Percentiles rank a stretch among this genome's conserved stretches.
These are phyloP conservation scores for Adansonia rubrostipa DNA, from an alignment of 441 rosid species.

Conservation along the genomic window DNA sequence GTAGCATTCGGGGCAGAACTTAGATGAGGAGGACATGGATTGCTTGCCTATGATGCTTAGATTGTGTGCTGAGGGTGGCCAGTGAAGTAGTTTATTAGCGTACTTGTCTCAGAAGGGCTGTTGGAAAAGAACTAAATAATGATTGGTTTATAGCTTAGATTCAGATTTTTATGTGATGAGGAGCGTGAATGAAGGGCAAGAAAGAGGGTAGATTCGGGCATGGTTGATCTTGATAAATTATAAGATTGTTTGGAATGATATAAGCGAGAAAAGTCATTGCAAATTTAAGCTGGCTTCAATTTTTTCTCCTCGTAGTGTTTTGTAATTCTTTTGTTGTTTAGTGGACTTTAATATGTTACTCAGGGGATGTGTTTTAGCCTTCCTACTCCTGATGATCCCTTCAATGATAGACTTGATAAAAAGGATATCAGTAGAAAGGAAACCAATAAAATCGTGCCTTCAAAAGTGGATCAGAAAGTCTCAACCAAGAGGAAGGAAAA, in stretches of 20 bases:
- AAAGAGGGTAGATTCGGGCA: background rate
- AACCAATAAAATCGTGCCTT: conserved; percentile 31
- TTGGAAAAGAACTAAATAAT: background rate
- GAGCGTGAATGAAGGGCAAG: background rate
- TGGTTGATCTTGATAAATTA: background rate
- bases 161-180: background rate
- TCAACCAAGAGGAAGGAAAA: too few species aligned
- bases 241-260: background rate
- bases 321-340: background rate
- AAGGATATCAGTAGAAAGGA: conserved; percentile 33
- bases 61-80: background rate
- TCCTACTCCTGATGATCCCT: conserved; percentile 80
- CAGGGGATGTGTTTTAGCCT: conserved; percentile 97
- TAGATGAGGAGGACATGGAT: background rate
- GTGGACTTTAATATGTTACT: conserved; percentile 13
- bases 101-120: background rate
- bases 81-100: background rate
- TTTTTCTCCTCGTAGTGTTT: background rate
- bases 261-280: background rate
- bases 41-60: background rate
- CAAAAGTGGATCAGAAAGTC: too few species aligned
- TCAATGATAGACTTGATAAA: conserved; percentile 63
- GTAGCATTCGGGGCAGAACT: background rate
- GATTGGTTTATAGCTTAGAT: background rate
- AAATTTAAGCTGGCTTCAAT: background rate